Conservation (phyloP, 805 yeast genomes). For the Myxozyma sirexii region DNA sequence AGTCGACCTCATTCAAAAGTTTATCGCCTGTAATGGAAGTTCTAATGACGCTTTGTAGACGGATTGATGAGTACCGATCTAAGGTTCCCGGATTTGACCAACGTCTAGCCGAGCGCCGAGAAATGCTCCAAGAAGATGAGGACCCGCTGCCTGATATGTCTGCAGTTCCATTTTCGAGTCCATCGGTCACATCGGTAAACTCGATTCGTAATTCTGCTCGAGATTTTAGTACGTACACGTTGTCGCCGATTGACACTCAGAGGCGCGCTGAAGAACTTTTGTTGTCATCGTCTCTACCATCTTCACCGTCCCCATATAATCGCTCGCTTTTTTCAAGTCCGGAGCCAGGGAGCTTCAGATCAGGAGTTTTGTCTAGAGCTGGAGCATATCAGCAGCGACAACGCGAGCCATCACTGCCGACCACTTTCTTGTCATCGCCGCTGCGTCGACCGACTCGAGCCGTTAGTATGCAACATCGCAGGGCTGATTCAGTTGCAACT, state of each 20-base stretch:
- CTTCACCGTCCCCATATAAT: not conserved
- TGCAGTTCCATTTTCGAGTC: slow-evolving; percentile 24
- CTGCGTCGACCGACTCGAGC: not conserved
- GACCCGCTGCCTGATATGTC: slow-evolving; percentile 12
- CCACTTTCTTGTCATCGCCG: not conserved
- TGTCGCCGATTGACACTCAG: slow-evolving; percentile 26
- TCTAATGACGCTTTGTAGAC: slow-evolving; percentile 7
- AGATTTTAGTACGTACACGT: not conserved
- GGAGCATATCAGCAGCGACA: slow-evolving; percentile 1
- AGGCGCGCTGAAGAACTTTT: slow-evolving; percentile 24
- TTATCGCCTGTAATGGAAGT: slow-evolving; percentile 27
- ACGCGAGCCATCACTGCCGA: not conserved
- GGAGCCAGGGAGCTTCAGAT: not conserved
- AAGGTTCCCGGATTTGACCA: slow-evolving; percentile 26
- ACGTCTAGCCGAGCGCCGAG: slow-evolving; percentile 23
- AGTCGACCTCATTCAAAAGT: slow-evolving; percentile 3
- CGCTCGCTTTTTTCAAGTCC: not conserved
- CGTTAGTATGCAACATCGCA: not conserved
- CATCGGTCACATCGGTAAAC: slow-evolving; percentile 2
- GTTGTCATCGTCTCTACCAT: slow-evolving; percentile 4
- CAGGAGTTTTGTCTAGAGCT: slow-evolving; percentile 15
- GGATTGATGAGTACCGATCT: slow-evolving; percentile 20
- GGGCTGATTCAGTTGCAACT: not conserved
- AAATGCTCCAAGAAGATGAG: slow-evolving; percentile 20
- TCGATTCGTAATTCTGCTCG: not conserved